Percentiles rank a stretch among this genome's conserved stretches.
phyloP scores from a whole-genome alignment of 116 monocot species.

The Trichopus zeylanicus region DNA sequence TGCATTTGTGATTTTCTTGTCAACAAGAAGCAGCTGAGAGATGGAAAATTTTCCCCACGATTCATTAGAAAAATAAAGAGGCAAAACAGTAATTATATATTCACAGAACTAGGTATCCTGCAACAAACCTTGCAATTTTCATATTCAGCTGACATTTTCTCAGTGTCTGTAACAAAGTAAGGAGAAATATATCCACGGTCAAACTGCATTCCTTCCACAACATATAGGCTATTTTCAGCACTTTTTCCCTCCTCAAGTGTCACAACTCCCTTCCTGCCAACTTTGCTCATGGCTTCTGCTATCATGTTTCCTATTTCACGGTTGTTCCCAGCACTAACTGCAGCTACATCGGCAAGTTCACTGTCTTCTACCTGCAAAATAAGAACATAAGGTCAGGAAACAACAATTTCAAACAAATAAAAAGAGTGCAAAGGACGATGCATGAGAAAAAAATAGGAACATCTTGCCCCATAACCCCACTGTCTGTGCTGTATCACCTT shows the following conservation, averaged over 20 bases:
- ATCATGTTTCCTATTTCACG: constrained; percentile 84
- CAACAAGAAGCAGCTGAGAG: constrained; percentile 77
- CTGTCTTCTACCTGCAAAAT: constrained; percentile 77
- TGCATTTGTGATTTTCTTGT: constrained; percentile 96
- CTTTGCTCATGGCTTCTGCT: constrained; percentile 90
- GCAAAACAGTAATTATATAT: too few species aligned
- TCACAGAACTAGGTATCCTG: neutral
- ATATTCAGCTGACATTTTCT: constrained; percentile 82
- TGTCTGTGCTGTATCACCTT: too few species aligned
- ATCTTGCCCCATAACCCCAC: too few species aligned
- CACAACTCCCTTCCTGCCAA: constrained; percentile 79
- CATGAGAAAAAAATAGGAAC: too few species aligned
- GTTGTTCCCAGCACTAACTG: constrained; percentile 81
- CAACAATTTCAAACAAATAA: neutral
- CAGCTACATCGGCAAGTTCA: constrained; percentile 84
- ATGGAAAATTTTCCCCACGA: neutral
- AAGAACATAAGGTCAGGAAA: neutral
- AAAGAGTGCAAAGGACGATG: too few species aligned
- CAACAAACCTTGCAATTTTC: constrained; percentile 83
- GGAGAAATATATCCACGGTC: constrained; percentile 94
- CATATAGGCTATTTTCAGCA: constrained; percentile 70
- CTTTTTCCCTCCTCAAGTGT: constrained; percentile 91
- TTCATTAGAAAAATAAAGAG: too few species aligned
- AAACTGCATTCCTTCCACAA: constrained; percentile 93
- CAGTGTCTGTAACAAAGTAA: constrained; percentile 84